Conservation (phyloP, 2,329 filamentous ascomycete genomes). For the Fusarium sp. region DNA sequence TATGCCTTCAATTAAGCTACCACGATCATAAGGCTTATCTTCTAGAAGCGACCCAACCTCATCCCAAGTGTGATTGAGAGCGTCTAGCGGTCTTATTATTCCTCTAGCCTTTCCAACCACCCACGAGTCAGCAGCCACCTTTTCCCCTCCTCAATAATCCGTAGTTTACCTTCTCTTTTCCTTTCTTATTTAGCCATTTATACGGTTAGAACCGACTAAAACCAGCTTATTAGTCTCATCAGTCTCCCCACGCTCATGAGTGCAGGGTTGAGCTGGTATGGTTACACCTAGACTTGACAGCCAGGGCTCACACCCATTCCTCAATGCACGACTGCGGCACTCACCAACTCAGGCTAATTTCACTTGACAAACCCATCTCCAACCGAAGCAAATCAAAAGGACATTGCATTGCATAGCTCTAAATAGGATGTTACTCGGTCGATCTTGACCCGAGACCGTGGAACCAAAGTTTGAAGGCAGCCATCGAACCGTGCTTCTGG, state of each 20-base stretch:
- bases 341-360: constrained; percentile 27
- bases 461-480: not conserved
- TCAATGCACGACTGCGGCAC: constrained; percentile 17
- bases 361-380: not conserved
- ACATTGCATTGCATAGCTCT: not conserved
- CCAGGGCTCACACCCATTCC: constrained; percentile 10
- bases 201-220: not conserved
- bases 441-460: constrained; percentile 25
- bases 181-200: not conserved
- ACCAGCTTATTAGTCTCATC: not conserved
- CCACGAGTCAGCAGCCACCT: not conserved
- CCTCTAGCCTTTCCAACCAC: not conserved
- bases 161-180: not conserved
- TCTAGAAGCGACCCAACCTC: not conserved
- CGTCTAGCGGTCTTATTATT: not conserved
- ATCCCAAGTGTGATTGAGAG: constrained; percentile 3
- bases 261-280: not conserved
- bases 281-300: constrained; percentile 12
- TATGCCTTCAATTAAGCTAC: constrained; percentile 22
- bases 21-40: constrained; percentile 8
- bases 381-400: not conserved
- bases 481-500: not conserved
- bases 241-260: not conserved
- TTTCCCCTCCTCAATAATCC: not conserved
- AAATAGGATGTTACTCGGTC: constrained; percentile 1